Evolutionary conservation across 257 asterid genomes (phyloP).

Genomic region (Coffea eugenioides): DNA sequence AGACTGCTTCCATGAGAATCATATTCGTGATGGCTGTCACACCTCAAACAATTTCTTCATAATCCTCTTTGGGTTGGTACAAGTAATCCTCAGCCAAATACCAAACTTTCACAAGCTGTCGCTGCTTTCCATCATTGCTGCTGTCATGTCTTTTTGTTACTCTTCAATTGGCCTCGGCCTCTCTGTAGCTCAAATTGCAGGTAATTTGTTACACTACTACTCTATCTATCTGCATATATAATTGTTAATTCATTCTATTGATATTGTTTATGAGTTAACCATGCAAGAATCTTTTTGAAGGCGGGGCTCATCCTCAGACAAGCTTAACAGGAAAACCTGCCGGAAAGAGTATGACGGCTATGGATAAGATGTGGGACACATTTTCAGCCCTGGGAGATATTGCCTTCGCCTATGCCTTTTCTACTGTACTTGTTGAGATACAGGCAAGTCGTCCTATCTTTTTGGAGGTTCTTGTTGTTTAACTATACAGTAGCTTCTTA

Average conservation of each 20-base stretch:
- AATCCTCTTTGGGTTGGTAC: slow-evolving; percentile 19
- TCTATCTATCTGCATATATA: no score
- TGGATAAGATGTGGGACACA: slow-evolving; percentile 63
- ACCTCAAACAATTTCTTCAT: slow-evolving; percentile 28
- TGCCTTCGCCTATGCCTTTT: slow-evolving; percentile 69
- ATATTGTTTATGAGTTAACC: background rate
- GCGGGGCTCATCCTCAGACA: slow-evolving; percentile 31
- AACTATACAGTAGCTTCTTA: no score
- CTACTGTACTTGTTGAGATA: slow-evolving; percentile 58
- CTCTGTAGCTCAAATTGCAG: slow-evolving; percentile 28
- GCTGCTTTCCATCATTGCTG: slow-evolving; percentile 36
- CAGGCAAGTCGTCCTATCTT: slow-evolving; percentile 34
- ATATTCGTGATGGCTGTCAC: slow-evolving; percentile 21
- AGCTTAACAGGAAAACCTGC: slow-evolving; percentile 50
- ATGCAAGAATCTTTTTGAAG: slow-evolving; percentile 1
- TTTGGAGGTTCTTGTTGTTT: no score
- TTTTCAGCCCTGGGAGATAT: slow-evolving; percentile 67
- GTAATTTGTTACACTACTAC: background rate
- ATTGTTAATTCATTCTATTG: no score
- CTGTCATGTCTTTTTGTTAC: slow-evolving; percentile 40
- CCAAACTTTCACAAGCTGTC: slow-evolving; percentile 34
- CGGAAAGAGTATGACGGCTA: slow-evolving; percentile 29
- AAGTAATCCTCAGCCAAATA: slow-evolving; percentile 33
- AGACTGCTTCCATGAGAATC: slow-evolving; percentile 32
- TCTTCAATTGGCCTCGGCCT: slow-evolving; percentile 37